A percentile compares a stretch with the other conserved stretches of the same genome.
Evolutionary conservation across 2,329 filamentous ascomycete genomes (phyloP).

Genomic region (Botrytis elliptica): DNA sequence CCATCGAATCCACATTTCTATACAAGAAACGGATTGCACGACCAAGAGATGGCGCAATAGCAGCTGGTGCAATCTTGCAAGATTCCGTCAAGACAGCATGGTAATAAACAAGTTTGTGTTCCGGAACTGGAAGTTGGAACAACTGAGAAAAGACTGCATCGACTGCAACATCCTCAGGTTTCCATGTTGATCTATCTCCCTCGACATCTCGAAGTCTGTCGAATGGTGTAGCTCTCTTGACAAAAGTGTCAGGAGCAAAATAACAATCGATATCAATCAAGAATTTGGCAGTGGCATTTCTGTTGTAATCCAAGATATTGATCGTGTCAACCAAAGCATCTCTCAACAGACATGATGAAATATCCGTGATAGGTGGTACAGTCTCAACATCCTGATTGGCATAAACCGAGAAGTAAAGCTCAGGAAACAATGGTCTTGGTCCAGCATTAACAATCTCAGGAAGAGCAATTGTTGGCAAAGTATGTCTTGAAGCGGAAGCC

Average conservation of each 20-base stretch:
- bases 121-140: conserved; percentile 79
- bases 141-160: conserved; percentile 96
- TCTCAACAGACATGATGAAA: conserved; percentile 79
- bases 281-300: conserved; percentile 80
- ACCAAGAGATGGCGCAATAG: conserved; percentile 92
- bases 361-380: conserved; percentile 72
- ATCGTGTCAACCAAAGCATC: conserved; percentile 90
- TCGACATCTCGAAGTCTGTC: conserved; percentile 77
- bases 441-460: conserved; percentile 75
- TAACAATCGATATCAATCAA: conserved; percentile 94
- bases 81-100: conserved; percentile 92
- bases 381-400: conserved; percentile 82
- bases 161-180: conserved; percentile 95
- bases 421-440: conserved; percentile 77
- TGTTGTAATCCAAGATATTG: conserved; percentile 90
- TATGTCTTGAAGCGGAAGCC: conserved; percentile 66
- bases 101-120: conserved; percentile 96
- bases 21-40: conserved; percentile 92
- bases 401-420: conserved; percentile 93
- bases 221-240: conserved; percentile 89
- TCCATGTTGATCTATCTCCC: conserved; percentile 75
- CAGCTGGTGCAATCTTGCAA: conserved; percentile 92
- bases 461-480: conserved; percentile 72
- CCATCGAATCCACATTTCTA: conserved; percentile 75
- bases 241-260: conserved; percentile 84